Evolutionary conservation across 495 filamentous ascomycete genomes (phyloP).

Genomic region (Terfezia boudieri): DNA sequence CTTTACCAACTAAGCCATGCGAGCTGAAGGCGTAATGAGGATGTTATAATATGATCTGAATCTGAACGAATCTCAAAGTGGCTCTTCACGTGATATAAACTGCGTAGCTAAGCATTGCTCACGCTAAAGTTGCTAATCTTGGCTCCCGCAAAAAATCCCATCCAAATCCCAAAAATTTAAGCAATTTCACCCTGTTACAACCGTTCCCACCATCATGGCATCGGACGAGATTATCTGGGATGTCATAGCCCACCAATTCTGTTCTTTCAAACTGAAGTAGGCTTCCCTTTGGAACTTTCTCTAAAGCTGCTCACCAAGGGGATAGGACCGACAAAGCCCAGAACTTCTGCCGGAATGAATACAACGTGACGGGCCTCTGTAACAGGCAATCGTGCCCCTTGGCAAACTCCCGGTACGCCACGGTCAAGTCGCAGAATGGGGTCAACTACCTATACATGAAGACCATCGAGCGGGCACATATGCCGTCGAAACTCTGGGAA

Average conservation of each 20-base stretch:
- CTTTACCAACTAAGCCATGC: too few species aligned
- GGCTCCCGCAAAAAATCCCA: too few species aligned
- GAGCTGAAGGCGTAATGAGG: too few species aligned
- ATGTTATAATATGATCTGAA: too few species aligned
- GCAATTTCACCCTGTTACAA: too few species aligned
- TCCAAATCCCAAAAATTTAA: too few species aligned
- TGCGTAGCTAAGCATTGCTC: too few species aligned
- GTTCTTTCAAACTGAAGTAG: constrained; percentile 88
- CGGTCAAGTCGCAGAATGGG: constrained; percentile 61
- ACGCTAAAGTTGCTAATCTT: too few species aligned
- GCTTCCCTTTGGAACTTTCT: constrained; percentile 10
- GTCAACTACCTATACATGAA: constrained; percentile 94
- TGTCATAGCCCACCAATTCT: constrained; percentile 88
- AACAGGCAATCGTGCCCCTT: constrained; percentile 87
- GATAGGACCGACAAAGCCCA: constrained; percentile 66
- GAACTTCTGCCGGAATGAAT: constrained; percentile 91
- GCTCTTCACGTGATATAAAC: too few species aligned
- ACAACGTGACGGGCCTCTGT: constrained; percentile 74
- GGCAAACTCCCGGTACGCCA: constrained; percentile 89
- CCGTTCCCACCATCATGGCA: constrained; percentile 26
- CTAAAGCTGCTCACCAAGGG: constrained; percentile 6
- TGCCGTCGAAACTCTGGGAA: constrained; percentile 87
- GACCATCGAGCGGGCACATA: constrained; percentile 74
- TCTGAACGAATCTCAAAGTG: too few species aligned
- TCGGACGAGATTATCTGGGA: constrained; percentile 98